A percentile compares a stretch with the other conserved stretches of the same genome.
These are phyloP conservation scores for Dactylellina drechsleri DNA, from an alignment of 2,329 filamentous ascomycete species.

Conservation along the genomic window DNA sequence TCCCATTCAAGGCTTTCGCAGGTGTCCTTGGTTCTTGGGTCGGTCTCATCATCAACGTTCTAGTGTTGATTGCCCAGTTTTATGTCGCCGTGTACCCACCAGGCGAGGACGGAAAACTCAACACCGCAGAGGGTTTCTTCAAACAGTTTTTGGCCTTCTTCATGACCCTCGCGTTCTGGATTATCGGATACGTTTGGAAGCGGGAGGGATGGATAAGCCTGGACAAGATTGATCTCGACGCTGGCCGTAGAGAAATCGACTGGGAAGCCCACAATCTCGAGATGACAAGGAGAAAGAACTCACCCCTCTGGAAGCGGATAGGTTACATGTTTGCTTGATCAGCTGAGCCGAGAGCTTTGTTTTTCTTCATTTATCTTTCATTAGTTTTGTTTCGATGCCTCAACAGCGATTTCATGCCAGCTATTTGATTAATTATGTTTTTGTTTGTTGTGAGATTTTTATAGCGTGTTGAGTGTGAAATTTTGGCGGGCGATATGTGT, in stretches of 20 bases:
- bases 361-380: not conserved
- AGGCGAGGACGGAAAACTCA: constrained; percentile 37
- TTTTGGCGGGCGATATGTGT: not conserved
- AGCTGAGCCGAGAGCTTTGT: not conserved
- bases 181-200: constrained; percentile 73
- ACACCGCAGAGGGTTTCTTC: constrained; percentile 67
- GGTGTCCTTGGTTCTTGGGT: constrained; percentile 73
- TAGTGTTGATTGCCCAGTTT: constrained; percentile 68
- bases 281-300: constrained; percentile 35
- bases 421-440: not conserved
- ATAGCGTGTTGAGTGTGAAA: constrained; percentile 1
- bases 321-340: constrained; percentile 35
- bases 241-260: constrained; percentile 70
- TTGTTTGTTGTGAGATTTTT: not conserved
- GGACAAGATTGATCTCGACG: constrained; percentile 74
- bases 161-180: constrained; percentile 68
- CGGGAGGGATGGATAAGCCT: constrained; percentile 69
- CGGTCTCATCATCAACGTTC: constrained; percentile 68
- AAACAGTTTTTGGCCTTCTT: constrained; percentile 67
- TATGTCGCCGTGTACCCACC: constrained; percentile 60
- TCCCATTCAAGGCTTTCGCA: constrained; percentile 71
- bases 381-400: no score
- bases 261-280: constrained; percentile 71
- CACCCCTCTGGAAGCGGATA: constrained; percentile 37
- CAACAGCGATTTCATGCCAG: no score